phyloP scores from a whole-genome alignment of 768 basidiomycete genomes.

The Russula ochroleuca region DNA sequence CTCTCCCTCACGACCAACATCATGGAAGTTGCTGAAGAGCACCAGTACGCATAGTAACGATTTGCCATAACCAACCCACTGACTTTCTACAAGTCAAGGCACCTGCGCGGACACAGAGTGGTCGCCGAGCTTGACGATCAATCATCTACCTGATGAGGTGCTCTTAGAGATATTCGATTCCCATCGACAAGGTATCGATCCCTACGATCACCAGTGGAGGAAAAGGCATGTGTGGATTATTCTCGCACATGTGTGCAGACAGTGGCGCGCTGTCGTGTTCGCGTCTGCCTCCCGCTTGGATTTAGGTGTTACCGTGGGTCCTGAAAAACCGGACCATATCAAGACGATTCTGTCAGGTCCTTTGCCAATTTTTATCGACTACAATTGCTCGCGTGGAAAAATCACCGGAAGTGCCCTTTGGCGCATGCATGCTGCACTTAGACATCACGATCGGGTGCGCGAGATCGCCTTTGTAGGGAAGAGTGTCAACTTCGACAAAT shows the following conservation, averaged over 20 bases:
- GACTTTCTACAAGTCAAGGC: not conserved
- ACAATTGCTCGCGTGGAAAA: not conserved
- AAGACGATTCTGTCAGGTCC: not conserved
- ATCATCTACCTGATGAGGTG: not conserved
- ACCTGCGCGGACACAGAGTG: not conserved
- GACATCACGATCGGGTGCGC: not conserved
- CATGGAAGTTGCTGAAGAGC: no score
- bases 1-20: no score
- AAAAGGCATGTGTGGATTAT: conserved; percentile 26
- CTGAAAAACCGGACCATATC: not conserved
- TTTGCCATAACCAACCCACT: not conserved
- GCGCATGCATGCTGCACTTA: not conserved
- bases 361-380: conserved; percentile 6
- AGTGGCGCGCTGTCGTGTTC: conserved; percentile 1
- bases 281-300: conserved; percentile 3
- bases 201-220: not conserved
- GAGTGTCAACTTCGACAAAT: not conserved
- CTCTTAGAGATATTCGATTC: not conserved
- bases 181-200: not conserved
- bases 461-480: not conserved
- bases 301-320: not conserved
- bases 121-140: not conserved
- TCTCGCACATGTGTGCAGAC: conserved; percentile 9
- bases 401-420: not conserved
- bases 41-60: not conserved